Evolutionary conservation across 2,329 filamentous ascomycete genomes (phyloP), one percentile per base, ranked within the genome.

Genomic region (Calonectria naviculata): DNA sequence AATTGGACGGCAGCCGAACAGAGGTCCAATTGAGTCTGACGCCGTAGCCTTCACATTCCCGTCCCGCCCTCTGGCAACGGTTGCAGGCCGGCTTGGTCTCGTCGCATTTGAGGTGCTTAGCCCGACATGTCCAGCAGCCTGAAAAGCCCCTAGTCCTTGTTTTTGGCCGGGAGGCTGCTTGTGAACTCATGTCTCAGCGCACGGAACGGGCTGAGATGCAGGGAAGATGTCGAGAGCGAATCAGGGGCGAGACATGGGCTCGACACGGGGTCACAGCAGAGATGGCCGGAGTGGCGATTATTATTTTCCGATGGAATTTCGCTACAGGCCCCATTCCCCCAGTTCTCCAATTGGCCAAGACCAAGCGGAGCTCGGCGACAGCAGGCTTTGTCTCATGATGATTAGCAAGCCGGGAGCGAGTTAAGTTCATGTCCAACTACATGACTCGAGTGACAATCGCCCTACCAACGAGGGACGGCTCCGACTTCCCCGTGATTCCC

Each of bases 1-100:
- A 58, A 58, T 36, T 58, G 31, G 52, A 58, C 21, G 52, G 52
- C 21, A 58, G 21, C 1, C 52, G 52, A 38, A 58, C 52, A 19
- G 52, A 58, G 31, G 52, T 58, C 52, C 52, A 58, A 58, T 58
- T 58, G 31, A 58, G 52, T 36, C 52, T 26, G 52, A 58, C 52
- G 15, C 52, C 52, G 52, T 58, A 58, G 34, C 52, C 52, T 38
- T 58, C 52, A 17, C 52, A 58, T 24, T 38, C 52, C 17, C 52
- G 31, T 17, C 52, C 52, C 10, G 52, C 52, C 26, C 26, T 31
- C 21, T 58, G 52, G 21, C 52, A 58, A 8, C 52, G 52, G 17
- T 38, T 58, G 19, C 52, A 58, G 13, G 24, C 31, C 21, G 52
- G 52, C 21, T 58, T 58, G 13, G 19, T 5, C 52, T 58, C 52